A percentile compares a stretch with the other conserved stretches of the same genome.
These are phyloP conservation scores for Brettanomyces naardenensis DNA, from an alignment of 805 yeast genomes.

Conservation along the genomic window DNA sequence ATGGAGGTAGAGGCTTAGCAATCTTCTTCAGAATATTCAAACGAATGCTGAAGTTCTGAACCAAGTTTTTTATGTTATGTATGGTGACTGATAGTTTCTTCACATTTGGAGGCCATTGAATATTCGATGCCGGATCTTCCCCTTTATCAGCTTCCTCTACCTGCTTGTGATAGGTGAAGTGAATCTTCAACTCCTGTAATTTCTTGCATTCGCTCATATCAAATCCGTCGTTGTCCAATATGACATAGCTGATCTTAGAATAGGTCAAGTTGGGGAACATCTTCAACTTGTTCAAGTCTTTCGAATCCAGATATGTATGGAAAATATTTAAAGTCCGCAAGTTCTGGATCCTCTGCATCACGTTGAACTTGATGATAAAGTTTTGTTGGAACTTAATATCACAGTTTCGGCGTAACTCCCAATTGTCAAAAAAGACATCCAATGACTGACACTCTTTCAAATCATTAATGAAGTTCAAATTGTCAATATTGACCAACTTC, in stretches of 20 bases:
- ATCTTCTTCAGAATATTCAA: conserved; percentile 20
- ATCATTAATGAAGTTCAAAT: conserved; percentile 20
- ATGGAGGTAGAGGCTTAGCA: conserved; percentile 21
- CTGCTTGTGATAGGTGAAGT: conserved; percentile 20
- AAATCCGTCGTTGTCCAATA: conserved; percentile 21
- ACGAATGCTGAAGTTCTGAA: conserved; percentile 22
- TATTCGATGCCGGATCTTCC: conserved; percentile 5
- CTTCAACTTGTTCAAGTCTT: conserved; percentile 18
- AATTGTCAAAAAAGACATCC: conserved; percentile 25
- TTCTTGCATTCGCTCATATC: conserved; percentile 20
- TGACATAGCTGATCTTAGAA: conserved; percentile 24
- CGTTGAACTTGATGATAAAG: conserved; percentile 17
- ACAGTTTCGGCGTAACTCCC: conserved; percentile 23
- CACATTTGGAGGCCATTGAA: conserved; percentile 22
- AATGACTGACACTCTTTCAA: conserved; percentile 16
- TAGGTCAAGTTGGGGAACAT: conserved; percentile 22
- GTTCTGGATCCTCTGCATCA: conserved; percentile 11
- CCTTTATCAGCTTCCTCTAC: conserved; percentile 6
- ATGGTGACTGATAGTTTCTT: conserved; percentile 23
- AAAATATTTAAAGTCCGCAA: conserved; percentile 21
- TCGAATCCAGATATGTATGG: conserved; percentile 23
- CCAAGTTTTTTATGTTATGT: conserved; percentile 22
- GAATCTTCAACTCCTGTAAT: conserved; percentile 23
- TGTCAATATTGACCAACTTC: conserved; percentile 24
- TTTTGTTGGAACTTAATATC: conserved; percentile 17